phyloP scores from a whole-genome alignment of 257 asterid species.

The Ligustrum vulgare region DNA sequence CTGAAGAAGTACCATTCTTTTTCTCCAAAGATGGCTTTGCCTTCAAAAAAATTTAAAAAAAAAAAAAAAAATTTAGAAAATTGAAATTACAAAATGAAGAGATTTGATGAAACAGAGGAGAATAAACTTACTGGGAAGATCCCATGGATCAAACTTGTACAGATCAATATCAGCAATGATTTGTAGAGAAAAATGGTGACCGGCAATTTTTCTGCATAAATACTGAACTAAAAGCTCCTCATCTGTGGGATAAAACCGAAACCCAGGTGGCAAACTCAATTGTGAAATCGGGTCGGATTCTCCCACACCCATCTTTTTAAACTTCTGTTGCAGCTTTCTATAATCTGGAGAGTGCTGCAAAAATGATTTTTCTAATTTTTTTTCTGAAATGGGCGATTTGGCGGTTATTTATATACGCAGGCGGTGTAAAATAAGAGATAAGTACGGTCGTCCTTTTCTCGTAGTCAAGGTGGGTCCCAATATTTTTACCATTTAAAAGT shows the following conservation, averaged over 20 bases:
- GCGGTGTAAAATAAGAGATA: slow-evolving; percentile 31
- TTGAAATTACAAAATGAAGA: background rate
- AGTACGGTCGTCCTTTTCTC: slow-evolving; percentile 52
- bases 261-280: slow-evolving; percentile 54
- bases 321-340: background rate
- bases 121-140: slow-evolving; percentile 40
- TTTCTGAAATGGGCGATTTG: slow-evolving; percentile 17
- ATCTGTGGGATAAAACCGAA: slow-evolving; percentile 54
- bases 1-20: slow-evolving; percentile 61
- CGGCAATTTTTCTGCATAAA: slow-evolving; percentile 44
- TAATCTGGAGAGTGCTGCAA: background rate
- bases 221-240: slow-evolving; percentile 54
- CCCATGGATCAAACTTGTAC: slow-evolving; percentile 57
- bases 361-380: background rate
- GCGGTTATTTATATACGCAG: slow-evolving; percentile 41
- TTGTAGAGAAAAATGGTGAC: slow-evolving; percentile 37
- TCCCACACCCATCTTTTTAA: slow-evolving; percentile 33
- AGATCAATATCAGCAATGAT: slow-evolving; percentile 48
- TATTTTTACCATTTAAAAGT: slow-evolving; percentile 36
- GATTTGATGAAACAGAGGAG: background rate
- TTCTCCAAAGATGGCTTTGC: slow-evolving; percentile 53
- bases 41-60: slow-evolving; percentile 28
- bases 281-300: slow-evolving; percentile 43
- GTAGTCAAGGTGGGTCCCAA: slow-evolving; percentile 33
- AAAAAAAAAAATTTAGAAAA: background rate